Evolutionary conservation across 768 basidiomycete species (phyloP).

Genomic region (Dioszegia crocea): DNA sequence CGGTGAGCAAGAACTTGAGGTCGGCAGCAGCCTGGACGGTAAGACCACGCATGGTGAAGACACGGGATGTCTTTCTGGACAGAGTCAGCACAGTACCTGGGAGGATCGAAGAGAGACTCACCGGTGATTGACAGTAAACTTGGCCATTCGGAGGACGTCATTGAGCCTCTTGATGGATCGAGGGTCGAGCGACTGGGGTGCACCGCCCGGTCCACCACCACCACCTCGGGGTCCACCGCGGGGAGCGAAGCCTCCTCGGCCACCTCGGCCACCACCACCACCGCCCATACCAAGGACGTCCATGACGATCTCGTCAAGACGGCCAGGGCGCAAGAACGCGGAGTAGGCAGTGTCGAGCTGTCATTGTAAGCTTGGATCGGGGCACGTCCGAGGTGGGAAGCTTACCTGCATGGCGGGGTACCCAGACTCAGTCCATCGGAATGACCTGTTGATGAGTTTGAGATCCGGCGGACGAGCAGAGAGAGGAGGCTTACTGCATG

Average conservation of each 20-base stretch:
- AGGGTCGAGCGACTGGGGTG: conserved; percentile 23
- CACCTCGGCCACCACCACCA: conserved; percentile 27
- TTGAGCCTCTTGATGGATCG: conserved; percentile 35
- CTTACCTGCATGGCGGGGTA: conserved; percentile 37
- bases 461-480: too few species aligned
- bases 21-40: conserved; percentile 36
- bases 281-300: conserved; percentile 38
- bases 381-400: not conserved
- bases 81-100: not conserved
- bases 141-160: conserved; percentile 39
- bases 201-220: conserved; percentile 20
- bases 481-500: conserved; percentile 47
- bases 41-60: conserved; percentile 21
- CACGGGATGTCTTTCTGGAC: conserved; percentile 5
- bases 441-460: conserved; percentile 25
- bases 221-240: conserved; percentile 26
- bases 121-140: conserved; percentile 47
- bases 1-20: conserved; percentile 38
- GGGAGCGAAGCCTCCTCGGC: conserved; percentile 31
- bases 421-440: conserved; percentile 35
- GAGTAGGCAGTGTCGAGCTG: conserved; percentile 50
- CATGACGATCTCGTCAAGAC: conserved; percentile 33
- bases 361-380: not conserved
- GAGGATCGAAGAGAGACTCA: conserved; percentile 6
- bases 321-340: conserved; percentile 46